A percentile compares a stretch with the other conserved stretches of the same genome.
phyloP scores from a whole-genome alignment of 257 asterid species.

The Striga asiatica region DNA sequence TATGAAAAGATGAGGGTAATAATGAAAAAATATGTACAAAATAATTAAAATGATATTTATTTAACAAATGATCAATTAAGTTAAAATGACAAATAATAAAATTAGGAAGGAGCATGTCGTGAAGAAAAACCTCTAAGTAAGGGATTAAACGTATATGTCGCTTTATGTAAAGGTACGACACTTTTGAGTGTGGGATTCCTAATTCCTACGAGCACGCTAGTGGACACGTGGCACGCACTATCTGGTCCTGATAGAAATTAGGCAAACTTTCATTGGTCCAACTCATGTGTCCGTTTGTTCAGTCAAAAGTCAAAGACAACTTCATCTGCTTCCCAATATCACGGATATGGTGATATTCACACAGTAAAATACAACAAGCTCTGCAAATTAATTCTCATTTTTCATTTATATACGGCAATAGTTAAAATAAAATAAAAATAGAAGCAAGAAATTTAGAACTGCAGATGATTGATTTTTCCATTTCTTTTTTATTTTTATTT shows the following conservation, averaged over 20 bases:
- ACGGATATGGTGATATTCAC: neutral
- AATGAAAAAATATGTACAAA: too few relatives aligned
- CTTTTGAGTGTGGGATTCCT: too few relatives aligned
- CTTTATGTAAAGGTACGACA: too few relatives aligned
- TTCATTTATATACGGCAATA: slow-evolving; percentile 21
- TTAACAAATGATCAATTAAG: too few relatives aligned
- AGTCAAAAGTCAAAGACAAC: neutral
- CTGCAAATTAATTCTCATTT: slow-evolving; percentile 2
- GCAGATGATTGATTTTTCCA: slow-evolving; percentile 7
- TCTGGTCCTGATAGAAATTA: neutral
- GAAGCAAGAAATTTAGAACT: neutral
- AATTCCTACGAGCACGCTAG: neutral
- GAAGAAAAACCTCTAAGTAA: too few relatives aligned
- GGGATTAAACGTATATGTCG: too few relatives aligned
- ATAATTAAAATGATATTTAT: too few relatives aligned
- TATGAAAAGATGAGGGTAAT: too few relatives aligned
- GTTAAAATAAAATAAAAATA: neutral
- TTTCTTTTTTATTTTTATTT: slow-evolving; percentile 9
- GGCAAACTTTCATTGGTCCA: neutral
- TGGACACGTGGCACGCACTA: neutral
- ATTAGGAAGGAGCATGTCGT: too few relatives aligned
- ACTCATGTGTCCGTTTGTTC: neutral
- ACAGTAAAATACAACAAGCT: neutral
- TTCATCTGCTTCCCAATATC: neutral
- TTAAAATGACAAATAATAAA: too few relatives aligned